phyloP scores from a whole-genome alignment of 2,329 filamentous ascomycete genomes.

The Thielaviopsis cerberus region DNA sequence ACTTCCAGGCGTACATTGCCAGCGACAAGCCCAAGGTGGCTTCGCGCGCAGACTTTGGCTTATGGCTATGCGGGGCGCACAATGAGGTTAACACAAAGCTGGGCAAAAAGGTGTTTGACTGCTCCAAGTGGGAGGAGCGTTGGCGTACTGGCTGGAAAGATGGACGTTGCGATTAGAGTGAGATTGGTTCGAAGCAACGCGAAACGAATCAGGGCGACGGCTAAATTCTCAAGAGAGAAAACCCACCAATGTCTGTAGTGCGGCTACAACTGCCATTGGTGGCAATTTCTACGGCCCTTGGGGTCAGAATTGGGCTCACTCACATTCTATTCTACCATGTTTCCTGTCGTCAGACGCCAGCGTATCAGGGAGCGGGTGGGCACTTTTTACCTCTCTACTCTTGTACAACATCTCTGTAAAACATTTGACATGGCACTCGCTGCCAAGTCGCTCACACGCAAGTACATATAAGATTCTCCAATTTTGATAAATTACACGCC shows the following conservation, averaged over 20 bases:
- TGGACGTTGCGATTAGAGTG: conserved; percentile 37
- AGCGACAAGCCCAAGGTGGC: conserved; percentile 32
- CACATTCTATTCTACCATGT: not conserved
- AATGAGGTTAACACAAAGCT: conserved; percentile 79
- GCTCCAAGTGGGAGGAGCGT: conserved; percentile 73
- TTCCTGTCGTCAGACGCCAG: not conserved
- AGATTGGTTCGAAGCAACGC: no score
- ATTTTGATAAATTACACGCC: no score
- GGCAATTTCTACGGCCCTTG: not conserved
- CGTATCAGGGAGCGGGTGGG: no score
- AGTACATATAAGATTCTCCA: not conserved
- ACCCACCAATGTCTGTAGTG: not conserved
- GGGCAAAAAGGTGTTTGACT: conserved; percentile 84
- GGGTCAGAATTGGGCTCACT: not conserved
- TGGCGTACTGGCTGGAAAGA: conserved; percentile 82
- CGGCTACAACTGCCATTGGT: not conserved
- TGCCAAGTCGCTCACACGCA: not conserved
- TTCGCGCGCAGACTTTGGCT: conserved; percentile 35
- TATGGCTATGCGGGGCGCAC: conserved; percentile 71
- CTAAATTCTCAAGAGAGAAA: no score
- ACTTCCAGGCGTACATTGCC: conserved; percentile 70
- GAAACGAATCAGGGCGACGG: no score
- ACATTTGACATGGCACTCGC: not conserved
- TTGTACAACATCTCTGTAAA: not conserved
- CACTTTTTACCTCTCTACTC: not conserved